Evolutionary conservation across 345 rosid genomes (phyloP), one percentile per base, ranked within the genome.

Genomic region (Lumnitzera littorea): DNA sequence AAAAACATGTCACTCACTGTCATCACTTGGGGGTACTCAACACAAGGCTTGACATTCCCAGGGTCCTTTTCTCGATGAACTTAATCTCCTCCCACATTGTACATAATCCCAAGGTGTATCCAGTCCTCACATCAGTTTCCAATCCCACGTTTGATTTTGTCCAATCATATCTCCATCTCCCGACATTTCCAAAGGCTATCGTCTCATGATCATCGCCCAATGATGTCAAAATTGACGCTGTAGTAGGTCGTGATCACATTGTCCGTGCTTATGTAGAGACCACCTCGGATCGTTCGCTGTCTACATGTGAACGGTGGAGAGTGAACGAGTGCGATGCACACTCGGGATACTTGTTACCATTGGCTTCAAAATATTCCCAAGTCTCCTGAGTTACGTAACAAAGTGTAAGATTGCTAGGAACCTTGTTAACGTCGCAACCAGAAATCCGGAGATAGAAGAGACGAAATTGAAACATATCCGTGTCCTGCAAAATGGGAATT

Each of bases 361-460:
- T 62, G 48, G 52, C 46, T 23, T 62, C 58, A 0, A 62, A 23
- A 24, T 29, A 15, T 24, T 62, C 57, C 2, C 53, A 52, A 16
- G 57, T 31, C n/a, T 62, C 31, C 6, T 9, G 31, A 8, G 17
- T 23, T 11, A 13, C 25, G 50, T 14, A 53, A 29, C 13, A 29
- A 57, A 62, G 41, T 15, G 49, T 23, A 29, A 62, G 56, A 10
- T 43, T 49, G 11, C 29, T n/a, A 24, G 65, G 57, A 10, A n/a
- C 14, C 31, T 47, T 24, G 49, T 52, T 31, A 16, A 23, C 13
- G 17, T 62, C 51, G 12, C 56, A 62, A n/a, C 27, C 48, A 24
- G 15, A 15, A n/a, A 62, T 17, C 14, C 24, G 65, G 12, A 51
- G 20, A 15, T 31, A 53, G 58, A 62, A 62, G 57, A 62, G 58